Base-by-base conservation (phyloP, 495 filamentous ascomycete genomes). In the Penicillium robsamsonii region DNA sequence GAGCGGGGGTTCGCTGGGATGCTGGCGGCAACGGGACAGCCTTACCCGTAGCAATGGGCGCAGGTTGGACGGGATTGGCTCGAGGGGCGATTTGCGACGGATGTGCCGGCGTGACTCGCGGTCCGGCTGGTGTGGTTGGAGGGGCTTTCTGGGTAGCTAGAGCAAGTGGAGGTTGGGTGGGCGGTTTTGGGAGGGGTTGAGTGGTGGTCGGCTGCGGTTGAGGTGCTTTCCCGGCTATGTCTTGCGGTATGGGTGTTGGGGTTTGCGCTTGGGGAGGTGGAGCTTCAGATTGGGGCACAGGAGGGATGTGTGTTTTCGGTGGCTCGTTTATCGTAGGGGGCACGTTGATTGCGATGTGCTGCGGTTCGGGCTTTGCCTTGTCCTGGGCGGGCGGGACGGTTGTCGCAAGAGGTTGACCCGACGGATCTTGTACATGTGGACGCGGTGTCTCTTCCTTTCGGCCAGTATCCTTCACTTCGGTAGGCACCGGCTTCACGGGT, bases 401-500 rank as follows among this genome's bases (percentile, higher is more conserved):
- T 25, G 40, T 40, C 46, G 13, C 51, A 2, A 40, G 35, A 35
- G 56, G 47, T 38, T 59, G 52, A 17, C 29, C 31, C 56, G 53
- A 31, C 18, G 25, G 54, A 38, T 55, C 53, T 12, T 50, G 53
- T 17, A 37, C 55, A 22, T 58, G 38, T 41, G 45, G 57, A 43
- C 43, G 61, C 17, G 64, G 52, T 2, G 41, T 58, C 53, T 73
- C 67, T 40, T 62, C 61, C 57, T 70, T 69, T 4, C 63, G 63
- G 54, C 72, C 70, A 24, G 72, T 56, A 33, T 69, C 70, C 65
- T 70, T 79, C 45, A 73, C 69, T 56, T 73, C 77, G 52, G 63
- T 24, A 5, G 37, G 63, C 41, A 56, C 59, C 30, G 56, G 46
- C 43, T 65, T 63, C 40, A 67, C 59, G 18, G 64, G 25, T 8